Evolutionary conservation across 345 rosid genomes (phyloP).

Genomic region (Bretschneidera sinensis): DNA sequence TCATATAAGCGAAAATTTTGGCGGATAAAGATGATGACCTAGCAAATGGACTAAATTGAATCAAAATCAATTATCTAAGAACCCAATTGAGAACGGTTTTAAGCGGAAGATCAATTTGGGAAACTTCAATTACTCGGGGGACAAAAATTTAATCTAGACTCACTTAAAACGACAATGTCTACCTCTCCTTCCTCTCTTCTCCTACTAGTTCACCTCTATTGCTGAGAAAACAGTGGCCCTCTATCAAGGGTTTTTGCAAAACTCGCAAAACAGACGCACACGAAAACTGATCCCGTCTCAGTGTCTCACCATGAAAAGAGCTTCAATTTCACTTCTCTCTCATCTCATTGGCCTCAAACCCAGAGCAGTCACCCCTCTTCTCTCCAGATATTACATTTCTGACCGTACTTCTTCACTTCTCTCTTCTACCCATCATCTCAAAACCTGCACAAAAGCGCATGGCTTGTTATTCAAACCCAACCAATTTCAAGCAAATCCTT

Average conservation of each 20-base stretch:
- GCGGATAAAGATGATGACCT: too few relatives aligned
- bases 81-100: too few relatives aligned
- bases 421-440: constrained; percentile 17
- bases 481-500: constrained; percentile 35
- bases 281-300: constrained; percentile 1
- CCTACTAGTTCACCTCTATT: too few relatives aligned
- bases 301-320: constrained; percentile 47
- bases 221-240: too few relatives aligned
- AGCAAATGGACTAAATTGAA: too few relatives aligned
- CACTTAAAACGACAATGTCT: too few relatives aligned
- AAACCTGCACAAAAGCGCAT: constrained; percentile 34
- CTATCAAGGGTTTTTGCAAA: not conserved
- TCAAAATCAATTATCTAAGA: too few relatives aligned
- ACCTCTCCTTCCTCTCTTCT: too few relatives aligned
- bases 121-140: too few relatives aligned
- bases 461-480: constrained; percentile 27
- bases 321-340: constrained; percentile 51
- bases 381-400: constrained; percentile 23
- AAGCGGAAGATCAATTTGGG: too few relatives aligned
- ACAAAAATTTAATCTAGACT: too few relatives aligned
- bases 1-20: too few relatives aligned
- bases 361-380: constrained; percentile 22
- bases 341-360: constrained; percentile 31
- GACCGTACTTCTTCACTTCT: constrained; percentile 22
- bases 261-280: not conserved